Conservation (phyloP, 352 stramenopile genomes). For the Globisporangium cederbergense region DNA sequence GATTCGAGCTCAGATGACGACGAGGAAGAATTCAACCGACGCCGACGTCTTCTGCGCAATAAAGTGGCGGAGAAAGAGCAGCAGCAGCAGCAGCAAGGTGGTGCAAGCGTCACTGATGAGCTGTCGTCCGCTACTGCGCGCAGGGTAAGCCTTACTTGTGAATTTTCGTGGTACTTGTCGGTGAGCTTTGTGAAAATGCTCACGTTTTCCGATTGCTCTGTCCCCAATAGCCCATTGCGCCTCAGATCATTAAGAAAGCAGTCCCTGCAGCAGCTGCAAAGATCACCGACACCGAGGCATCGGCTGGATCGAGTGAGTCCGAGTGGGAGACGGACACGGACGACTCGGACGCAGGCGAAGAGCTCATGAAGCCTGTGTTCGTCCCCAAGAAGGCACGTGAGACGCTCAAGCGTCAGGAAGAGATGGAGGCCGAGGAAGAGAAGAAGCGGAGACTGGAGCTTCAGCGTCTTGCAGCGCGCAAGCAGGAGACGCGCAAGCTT, state of each 20-base stretch:
- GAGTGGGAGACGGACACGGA: slow-evolving; percentile 85
- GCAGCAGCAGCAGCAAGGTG: slow-evolving; percentile 19
- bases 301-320: slow-evolving; percentile 45
- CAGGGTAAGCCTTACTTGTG: slow-evolving; percentile 7
- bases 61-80: slow-evolving; percentile 47
- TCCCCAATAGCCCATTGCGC: slow-evolving; percentile 22
- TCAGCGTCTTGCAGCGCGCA: slow-evolving; percentile 43
- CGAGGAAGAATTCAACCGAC: slow-evolving; percentile 66
- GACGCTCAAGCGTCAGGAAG: slow-evolving; percentile 79
- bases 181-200: background rate
- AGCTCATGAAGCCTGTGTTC: slow-evolving; percentile 90
- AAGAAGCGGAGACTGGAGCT: slow-evolving; percentile 46
- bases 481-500: slow-evolving; percentile 67
- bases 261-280: background rate
- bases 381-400: slow-evolving; percentile 87
- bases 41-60: slow-evolving; percentile 51
- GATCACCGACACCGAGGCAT: slow-evolving; percentile 28
- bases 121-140: slow-evolving; percentile 1
- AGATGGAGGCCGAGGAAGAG: slow-evolving; percentile 73
- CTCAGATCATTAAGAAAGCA: slow-evolving; percentile 37
- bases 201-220: background rate
- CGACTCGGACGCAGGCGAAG: slow-evolving; percentile 62
- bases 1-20: slow-evolving; percentile 79
- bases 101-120: background rate
- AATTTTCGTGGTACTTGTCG: background rate